Conservation (phyloP, 148 eudicot genomes). For the Arctostaphylos glauca region DNA sequence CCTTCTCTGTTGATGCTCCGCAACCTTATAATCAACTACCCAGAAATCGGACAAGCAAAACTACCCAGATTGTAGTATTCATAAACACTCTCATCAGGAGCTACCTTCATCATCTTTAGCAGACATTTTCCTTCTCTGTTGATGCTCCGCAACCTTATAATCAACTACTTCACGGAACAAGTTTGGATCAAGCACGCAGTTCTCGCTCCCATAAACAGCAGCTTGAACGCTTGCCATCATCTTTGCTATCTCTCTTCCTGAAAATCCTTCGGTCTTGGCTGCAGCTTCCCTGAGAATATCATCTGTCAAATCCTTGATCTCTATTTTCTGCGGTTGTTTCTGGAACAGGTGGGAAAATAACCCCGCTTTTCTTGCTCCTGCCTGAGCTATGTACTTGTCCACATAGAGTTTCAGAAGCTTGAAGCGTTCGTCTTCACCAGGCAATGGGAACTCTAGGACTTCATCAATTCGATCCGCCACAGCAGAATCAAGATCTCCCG, state of each 20-base stretch:
- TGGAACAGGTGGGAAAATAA: conserved; percentile 50
- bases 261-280: conserved; percentile 80
- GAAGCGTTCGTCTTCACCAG: conserved; percentile 90
- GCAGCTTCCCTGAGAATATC: conserved; percentile 82
- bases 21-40: conserved; percentile 95
- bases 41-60: too few relatives aligned
- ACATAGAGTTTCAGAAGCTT: conserved; percentile 79
- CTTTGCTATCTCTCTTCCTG: conserved; percentile 98
- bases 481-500: conserved; percentile 98
- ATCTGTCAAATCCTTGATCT: conserved; percentile 73
- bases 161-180: conserved; percentile 92
- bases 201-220: conserved; percentile 89
- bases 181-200: conserved; percentile 72
- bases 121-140: conserved; percentile 77
- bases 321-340: conserved; percentile 73
- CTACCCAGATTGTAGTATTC: too few relatives aligned
- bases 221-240: conserved; percentile 98
- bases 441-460: conserved; percentile 90
- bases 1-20: conserved; percentile 91
- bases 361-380: conserved; percentile 69
- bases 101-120: conserved; percentile 26
- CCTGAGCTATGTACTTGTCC: conserved; percentile 87
- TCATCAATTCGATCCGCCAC: conserved; percentile 96
- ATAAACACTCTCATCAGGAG: conserved; percentile 11
- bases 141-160: conserved; percentile 97